Base-by-base conservation (phyloP, 306 rosid species). In the Malus sylvestris region DNA sequence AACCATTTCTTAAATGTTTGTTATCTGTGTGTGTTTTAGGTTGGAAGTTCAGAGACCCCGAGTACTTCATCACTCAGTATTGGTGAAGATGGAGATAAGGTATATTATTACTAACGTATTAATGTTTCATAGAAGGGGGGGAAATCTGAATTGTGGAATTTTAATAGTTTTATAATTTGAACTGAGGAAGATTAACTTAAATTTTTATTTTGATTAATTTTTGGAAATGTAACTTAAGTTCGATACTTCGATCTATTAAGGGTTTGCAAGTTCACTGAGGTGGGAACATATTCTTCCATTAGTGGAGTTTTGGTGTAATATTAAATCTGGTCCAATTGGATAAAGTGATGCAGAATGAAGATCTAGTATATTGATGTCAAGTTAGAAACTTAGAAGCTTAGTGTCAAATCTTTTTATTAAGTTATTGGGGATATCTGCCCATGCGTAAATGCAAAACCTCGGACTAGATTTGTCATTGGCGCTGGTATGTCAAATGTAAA, bases 81-180 rank as follows among this genome's bases (percentile, higher is more conserved):
- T 61, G 88, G 92, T 20, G 93, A 76, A 7, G 97, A 91, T 77
- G 88, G 85, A 46, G 98, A 91, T 58, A 70, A 81, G 88, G 98
- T 93, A 72, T 38, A 66, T 23, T 77, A 14, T 75, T 60, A 44
- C n/a, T 18, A 20, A 20, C 15, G n/a, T 30, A 63, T 35, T 35
- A 35, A 35, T 35, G 40, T 35, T 35, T 35, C 40, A 7, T 35
- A 35, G 2, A 35, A 35, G 40, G 40, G 40, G 8, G 40, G 9
- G 7, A 63, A 30, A 27, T 63, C 11, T 63, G n/a, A 62, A 63
- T 60, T 60, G 30, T 64, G 68, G 11, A 9, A n/a, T 18, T 32
- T 32, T 10, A 10, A 16, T 63, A 63, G 32, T 30, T 25, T 32
- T 16, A 64, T 64, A 20, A 8, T 66, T 10, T 33, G 27, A 35